A percentile compares a stretch with the other conserved stretches of the same genome.
These are phyloP conservation scores for Epicoccum sorghinum DNA, from an alignment of 2,329 filamentous ascomycete species.

Conservation along the genomic window DNA sequence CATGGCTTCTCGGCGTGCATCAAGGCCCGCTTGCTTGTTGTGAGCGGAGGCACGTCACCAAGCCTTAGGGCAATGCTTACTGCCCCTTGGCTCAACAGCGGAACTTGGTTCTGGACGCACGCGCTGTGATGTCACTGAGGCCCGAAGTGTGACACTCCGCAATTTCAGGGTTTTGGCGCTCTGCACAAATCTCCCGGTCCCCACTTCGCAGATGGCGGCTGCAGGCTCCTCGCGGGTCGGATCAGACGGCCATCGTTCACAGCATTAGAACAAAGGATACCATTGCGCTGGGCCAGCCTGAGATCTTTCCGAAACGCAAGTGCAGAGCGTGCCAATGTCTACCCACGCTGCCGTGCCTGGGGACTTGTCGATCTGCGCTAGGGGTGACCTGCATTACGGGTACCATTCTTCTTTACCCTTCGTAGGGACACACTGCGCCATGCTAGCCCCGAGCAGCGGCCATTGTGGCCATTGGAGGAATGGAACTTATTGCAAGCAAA, in stretches of 20 bases:
- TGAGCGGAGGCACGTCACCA: constrained; percentile 31
- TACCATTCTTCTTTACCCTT: too few species aligned
- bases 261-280: not conserved
- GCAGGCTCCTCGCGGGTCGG: constrained; percentile 15
- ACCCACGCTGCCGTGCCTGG: too few species aligned
- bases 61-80: constrained; percentile 36
- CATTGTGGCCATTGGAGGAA: too few species aligned
- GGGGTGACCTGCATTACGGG: too few species aligned
- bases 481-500: too few species aligned
- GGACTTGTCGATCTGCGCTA: too few species aligned
- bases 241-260: constrained; percentile 17
- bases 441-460: too few species aligned
- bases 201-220: constrained; percentile 13
- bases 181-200: constrained; percentile 8
- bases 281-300: not conserved
- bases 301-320: too few species aligned
- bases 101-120: constrained; percentile 22
- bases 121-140: constrained; percentile 30
- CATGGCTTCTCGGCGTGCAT: not conserved
- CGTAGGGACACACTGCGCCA: too few species aligned
- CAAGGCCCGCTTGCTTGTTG: constrained; percentile 9
- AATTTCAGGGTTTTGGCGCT: constrained; percentile 8
- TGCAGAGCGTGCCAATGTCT: too few species aligned
- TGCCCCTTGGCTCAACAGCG: constrained; percentile 25
- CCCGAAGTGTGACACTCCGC: constrained; percentile 10